These are phyloP conservation scores for Phaeosphaeriaceae sp. DNA, from an alignment of 2,329 filamentous ascomycete genomes.

Conservation along the genomic window DNA sequence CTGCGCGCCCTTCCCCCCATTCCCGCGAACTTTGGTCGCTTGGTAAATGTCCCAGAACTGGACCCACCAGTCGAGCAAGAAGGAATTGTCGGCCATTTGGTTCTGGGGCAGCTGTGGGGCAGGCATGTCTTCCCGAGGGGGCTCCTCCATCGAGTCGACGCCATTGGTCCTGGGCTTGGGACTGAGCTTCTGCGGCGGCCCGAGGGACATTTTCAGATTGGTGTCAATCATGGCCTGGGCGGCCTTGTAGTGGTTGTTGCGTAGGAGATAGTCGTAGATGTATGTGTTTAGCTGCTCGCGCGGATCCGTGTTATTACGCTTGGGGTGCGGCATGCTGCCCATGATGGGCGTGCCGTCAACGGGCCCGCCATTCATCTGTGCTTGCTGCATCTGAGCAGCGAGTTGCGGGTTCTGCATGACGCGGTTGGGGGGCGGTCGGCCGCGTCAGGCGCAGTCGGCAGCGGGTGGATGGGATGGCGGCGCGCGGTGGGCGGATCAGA, in stretches of 20 bases:
- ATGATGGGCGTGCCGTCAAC: slow-evolving; percentile 72
- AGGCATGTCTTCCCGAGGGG: slow-evolving; percentile 90
- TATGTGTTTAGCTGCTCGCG: slow-evolving; percentile 77
- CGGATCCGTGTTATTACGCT: slow-evolving; percentile 43
- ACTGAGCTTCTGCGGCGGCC: slow-evolving; percentile 65
- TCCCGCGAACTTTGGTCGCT: slow-evolving; percentile 69
- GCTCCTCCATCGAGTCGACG: slow-evolving; percentile 78
- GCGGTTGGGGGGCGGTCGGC: slow-evolving; percentile 14
- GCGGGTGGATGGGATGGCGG: slow-evolving; percentile 16
- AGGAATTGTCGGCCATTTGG: slow-evolving; percentile 74
- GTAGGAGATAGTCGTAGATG: slow-evolving; percentile 91
- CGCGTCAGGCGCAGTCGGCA: slow-evolving; percentile 27
- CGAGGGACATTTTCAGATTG: slow-evolving; percentile 64
- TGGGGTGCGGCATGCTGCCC: slow-evolving; percentile 61
- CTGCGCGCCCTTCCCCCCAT: slow-evolving; percentile 60
- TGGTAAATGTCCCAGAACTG: slow-evolving; percentile 97
- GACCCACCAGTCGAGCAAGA: slow-evolving; percentile 97
- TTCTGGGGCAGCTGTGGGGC: slow-evolving; percentile 69
- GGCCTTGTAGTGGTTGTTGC: slow-evolving; percentile 82
- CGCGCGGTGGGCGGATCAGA: slow-evolving; percentile 18
- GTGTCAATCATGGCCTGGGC: slow-evolving; percentile 68
- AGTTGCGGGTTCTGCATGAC: slow-evolving; percentile 13
- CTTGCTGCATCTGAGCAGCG: slow-evolving; percentile 42
- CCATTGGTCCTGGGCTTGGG: slow-evolving; percentile 72
- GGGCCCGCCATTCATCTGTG: slow-evolving; percentile 66